Evolutionary conservation across 2,329 filamentous ascomycete genomes (phyloP), one percentile per base, ranked within the genome.

Genomic region (Trichocomaceae sp.): DNA sequence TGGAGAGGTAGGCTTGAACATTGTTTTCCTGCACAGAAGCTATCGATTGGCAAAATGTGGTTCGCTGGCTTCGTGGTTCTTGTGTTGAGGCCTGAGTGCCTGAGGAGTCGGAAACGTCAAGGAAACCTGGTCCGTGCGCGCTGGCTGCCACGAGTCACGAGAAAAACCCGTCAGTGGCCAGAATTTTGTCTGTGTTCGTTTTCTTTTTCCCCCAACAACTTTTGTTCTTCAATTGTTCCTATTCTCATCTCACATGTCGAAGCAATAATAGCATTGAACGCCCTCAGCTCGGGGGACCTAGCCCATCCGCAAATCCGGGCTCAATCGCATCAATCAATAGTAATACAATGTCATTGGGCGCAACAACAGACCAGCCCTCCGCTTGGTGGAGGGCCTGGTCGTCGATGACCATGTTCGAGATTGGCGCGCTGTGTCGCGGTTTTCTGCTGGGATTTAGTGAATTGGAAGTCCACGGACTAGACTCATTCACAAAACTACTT

Each of bases 1-100:
- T 57, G 87, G 78, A 61, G 84, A 87, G 45, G 89, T 90, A 63
- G 87, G 79, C 75, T 86, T 87, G 77, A 95, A 92, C 90, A 96
- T 95, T 60, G 63, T 80, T 68, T 3, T 47, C 51, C 50, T 53
- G 47, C 48, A 15, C 17, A 29, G 22, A 31, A 26, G 23, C 9
- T 9, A n/a, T 5, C 3, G 45, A 47, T 15, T 10, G 17, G 9
- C 45, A n/a, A 48, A 26, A 12, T 22, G 47, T 31, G 15, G 17
- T 45, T 20, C 47, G 22, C n/a, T n/a, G 23, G 3, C 23, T 26
- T 7, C 7, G 4, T 26, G 23, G 4, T 26, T 26, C 23, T 26
- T 20, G n/a, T n/a, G n/a, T n/a, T n/a, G n/a, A n/a, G n/a, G n/a
- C n/a, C n/a, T n/a, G n/a, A n/a, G n/a, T n/a, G n/a, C n/a, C n/a